Percentiles rank a stretch among this genome's conserved stretches.
Conservation (phyloP, 148 eudicot genomes). For the Camellia lanceoleosa region DNA sequence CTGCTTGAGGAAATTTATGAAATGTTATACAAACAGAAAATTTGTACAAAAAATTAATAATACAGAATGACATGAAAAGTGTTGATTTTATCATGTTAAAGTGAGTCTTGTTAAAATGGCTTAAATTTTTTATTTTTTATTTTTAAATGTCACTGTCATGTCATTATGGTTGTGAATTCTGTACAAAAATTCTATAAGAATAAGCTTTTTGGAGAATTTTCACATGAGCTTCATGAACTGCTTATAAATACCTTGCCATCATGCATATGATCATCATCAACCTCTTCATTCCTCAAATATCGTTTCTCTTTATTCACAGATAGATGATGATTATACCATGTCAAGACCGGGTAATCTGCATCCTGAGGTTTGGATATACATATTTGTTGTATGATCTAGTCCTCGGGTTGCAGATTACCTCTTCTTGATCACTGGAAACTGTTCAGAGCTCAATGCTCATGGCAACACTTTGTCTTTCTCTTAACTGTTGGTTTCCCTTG, state of each 20-base stretch:
- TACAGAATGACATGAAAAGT: too few species aligned
- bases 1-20: slow-evolving; percentile 5
- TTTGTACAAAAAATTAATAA: too few species aligned
- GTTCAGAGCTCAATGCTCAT: not conserved
- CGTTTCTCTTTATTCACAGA: not conserved
- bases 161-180: too few species aligned
- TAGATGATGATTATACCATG: slow-evolving; percentile 2
- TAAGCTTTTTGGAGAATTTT: too few species aligned
- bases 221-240: too few species aligned
- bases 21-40: not conserved
- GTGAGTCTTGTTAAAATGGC: too few species aligned
- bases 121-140: too few species aligned
- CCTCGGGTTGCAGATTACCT: slow-evolving; percentile 63
- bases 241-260: slow-evolving; percentile 20
- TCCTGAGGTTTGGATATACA: slow-evolving; percentile 59
- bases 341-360: slow-evolving; percentile 48
- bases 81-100: too few species aligned
- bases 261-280: slow-evolving; percentile 16
- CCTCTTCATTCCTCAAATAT: not conserved
- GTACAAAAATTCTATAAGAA: too few species aligned
- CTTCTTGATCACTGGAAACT: slow-evolving; percentile 31
- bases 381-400: slow-evolving; percentile 20
- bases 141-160: too few species aligned
- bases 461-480: too few species aligned
- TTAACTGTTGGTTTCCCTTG: too few species aligned